Evolutionary conservation across 2,329 filamentous ascomycete genomes (phyloP), one percentile per base, ranked within the genome.

Genomic region (Aspergillus vadensis): DNA sequence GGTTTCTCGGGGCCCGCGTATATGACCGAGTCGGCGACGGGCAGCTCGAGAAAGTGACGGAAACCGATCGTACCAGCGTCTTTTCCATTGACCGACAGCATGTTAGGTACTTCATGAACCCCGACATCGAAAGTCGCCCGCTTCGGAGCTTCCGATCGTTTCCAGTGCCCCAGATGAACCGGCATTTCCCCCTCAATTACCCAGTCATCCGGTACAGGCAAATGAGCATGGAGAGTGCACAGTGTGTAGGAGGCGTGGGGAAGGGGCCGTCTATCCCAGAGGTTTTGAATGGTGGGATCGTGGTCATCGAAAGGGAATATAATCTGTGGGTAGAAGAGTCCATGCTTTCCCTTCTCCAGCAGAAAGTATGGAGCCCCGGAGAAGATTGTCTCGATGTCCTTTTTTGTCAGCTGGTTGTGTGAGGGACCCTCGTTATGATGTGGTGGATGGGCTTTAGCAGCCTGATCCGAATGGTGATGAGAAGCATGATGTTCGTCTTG

Each of bases 41-140:
- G 74, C 5, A 81, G 66, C 61, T 83, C 80, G 4, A 83, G 71
- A 57, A 79, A 83, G 67, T 81, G 72, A 32, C 79, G 77, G 55
- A 80, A 77, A 0, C 81, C 80, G 10, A 81, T 68, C 1, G 79
- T 80, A 0, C 81, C 81, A 0, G 76, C 74, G 61, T 82, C 81
- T 25, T 73, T 72, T 6, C 79, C 80, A 19, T 78, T 77, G 14
- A 75, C 72, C 17, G 74, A 76, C 4, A 81, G 71, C 81, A 83
- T 82, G 59, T 80, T 82, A 0, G 81, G 81, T 2, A 81, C 72
- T 64, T 83, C 80, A 53, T 78, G 80, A 12, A 80, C 72, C 2
- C 78, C 77, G 2, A 80, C 64, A 44, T 80, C 78, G 57, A 80
- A 80, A 2, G 76, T 74, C 3, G 77, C 74, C 55, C 76, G 67